phyloP scores from a whole-genome alignment of 2,329 filamentous ascomycete genomes.

The Westerdykella sp. region DNA sequence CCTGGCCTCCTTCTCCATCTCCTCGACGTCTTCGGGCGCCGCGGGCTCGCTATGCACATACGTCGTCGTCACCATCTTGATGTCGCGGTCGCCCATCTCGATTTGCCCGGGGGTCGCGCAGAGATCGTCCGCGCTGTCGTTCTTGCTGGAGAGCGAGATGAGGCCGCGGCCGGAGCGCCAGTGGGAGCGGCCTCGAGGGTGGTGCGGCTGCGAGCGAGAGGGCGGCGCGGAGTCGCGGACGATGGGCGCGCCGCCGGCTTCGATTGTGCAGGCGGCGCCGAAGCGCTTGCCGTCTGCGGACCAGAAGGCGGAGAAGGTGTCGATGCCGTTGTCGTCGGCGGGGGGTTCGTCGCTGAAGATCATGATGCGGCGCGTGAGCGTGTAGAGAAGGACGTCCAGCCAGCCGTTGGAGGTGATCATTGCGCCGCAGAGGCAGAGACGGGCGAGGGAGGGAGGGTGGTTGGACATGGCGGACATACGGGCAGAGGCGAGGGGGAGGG shows the following conservation, averaged over 20 bases:
- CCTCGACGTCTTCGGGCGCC: conserved; percentile 27
- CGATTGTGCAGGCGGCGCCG: conserved; percentile 44
- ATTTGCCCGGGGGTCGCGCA: conserved; percentile 3
- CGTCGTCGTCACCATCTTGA: conserved; percentile 33
- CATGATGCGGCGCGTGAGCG: conserved; percentile 51
- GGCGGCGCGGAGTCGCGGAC: neutral
- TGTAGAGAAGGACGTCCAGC: conserved; percentile 55
- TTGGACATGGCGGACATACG: conserved; percentile 59
- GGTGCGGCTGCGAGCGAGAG: neutral
- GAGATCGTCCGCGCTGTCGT: conserved; percentile 24
- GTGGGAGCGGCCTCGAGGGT: neutral
- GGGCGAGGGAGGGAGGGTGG: conserved; percentile 38
- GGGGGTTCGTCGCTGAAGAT: conserved; percentile 46
- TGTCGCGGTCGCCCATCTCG: conserved; percentile 18
- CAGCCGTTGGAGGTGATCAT: conserved; percentile 55
- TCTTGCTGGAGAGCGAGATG: conserved; percentile 13
- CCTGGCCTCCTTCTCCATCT: conserved; percentile 24
- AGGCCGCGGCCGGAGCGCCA: conserved; percentile 8
- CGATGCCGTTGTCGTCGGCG: conserved; percentile 30
- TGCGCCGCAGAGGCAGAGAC: conserved; percentile 49
- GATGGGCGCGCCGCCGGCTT: conserved; percentile 12
- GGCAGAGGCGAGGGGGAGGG: conserved; percentile 58
- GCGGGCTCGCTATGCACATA: conserved; percentile 29
- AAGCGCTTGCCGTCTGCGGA: conserved; percentile 27
- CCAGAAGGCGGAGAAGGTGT: conserved; percentile 35